These are phyloP conservation scores for Blastocystis sp. DNA, from an alignment of 352 stramenopile genomes.

Conservation along the genomic window DNA sequence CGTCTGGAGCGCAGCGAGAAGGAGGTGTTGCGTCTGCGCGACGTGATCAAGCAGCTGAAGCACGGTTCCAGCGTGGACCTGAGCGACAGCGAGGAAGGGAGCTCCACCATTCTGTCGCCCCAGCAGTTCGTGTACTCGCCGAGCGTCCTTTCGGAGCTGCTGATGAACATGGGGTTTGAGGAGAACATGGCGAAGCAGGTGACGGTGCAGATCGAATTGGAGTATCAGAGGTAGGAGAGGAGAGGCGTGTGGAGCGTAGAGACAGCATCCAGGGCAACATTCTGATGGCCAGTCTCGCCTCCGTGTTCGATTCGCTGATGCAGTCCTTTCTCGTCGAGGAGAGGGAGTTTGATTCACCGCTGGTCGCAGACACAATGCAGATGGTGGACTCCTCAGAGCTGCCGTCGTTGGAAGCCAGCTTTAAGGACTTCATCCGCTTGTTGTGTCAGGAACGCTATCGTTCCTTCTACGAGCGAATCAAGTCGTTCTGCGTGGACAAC, in stretches of 20 bases:
- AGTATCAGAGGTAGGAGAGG: constrained; percentile 4
- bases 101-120: neutral
- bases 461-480: neutral
- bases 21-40: neutral
- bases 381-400: neutral
- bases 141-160: neutral
- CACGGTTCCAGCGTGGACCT: neutral
- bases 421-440: neutral
- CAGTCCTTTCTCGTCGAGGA: neutral
- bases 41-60: neutral
- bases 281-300: neutral
- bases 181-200: neutral
- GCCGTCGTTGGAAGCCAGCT: neutral
- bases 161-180: neutral
- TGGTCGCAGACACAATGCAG: too few species aligned
- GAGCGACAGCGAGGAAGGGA: neutral
- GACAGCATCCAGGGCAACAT: neutral
- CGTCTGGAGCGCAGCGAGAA: neutral
- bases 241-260: neutral
- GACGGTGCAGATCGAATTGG: constrained; percentile 20
- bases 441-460: neutral
- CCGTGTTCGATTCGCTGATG: constrained; percentile 13
- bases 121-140: constrained; percentile 14
- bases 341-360: neutral
- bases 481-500: constrained; percentile 7